Evolutionary conservation across 768 basidiomycete species (phyloP).

Genomic region (Trametes cinnabarina): DNA sequence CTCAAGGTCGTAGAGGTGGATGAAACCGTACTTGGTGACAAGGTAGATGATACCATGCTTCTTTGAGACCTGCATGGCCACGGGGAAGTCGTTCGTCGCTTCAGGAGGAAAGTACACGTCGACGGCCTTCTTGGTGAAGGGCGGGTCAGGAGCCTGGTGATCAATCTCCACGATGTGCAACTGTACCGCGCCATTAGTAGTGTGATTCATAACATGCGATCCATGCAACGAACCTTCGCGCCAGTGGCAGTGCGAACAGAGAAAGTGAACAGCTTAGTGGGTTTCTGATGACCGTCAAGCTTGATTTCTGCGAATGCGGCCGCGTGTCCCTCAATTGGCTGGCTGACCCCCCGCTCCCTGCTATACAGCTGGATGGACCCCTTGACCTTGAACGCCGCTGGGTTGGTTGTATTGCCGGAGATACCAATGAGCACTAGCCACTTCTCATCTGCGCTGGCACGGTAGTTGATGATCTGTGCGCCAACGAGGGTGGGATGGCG

Average conservation of each 20-base stretch:
- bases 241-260: conserved; percentile 95
- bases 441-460: conserved; percentile 87
- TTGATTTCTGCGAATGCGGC: conserved; percentile 93
- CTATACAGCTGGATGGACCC: conserved; percentile 98
- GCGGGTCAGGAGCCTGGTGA: conserved; percentile 87
- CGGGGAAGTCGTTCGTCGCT: conserved; percentile 97
- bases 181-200: conserved; percentile 38
- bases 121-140: conserved; percentile 95
- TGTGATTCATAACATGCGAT: neutral
- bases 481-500: conserved; percentile 92
- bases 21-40: conserved; percentile 98
- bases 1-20: conserved; percentile 98
- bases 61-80: conserved; percentile 98
- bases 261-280: conserved; percentile 92
- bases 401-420: conserved; percentile 86
- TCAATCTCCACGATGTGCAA: conserved; percentile 99
- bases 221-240: conserved; percentile 67
- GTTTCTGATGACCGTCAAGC: conserved; percentile 80
- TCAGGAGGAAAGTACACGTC: conserved; percentile 99
- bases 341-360: conserved; percentile 87
- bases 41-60: conserved; percentile 97
- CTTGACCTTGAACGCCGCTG: conserved; percentile 97
- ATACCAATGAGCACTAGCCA: conserved; percentile 98
- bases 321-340: conserved; percentile 98
- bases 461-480: conserved; percentile 98